These are phyloP conservation scores for Gastrodia elata DNA, from an alignment of 106 monocot genomes.

Conservation along the genomic window DNA sequence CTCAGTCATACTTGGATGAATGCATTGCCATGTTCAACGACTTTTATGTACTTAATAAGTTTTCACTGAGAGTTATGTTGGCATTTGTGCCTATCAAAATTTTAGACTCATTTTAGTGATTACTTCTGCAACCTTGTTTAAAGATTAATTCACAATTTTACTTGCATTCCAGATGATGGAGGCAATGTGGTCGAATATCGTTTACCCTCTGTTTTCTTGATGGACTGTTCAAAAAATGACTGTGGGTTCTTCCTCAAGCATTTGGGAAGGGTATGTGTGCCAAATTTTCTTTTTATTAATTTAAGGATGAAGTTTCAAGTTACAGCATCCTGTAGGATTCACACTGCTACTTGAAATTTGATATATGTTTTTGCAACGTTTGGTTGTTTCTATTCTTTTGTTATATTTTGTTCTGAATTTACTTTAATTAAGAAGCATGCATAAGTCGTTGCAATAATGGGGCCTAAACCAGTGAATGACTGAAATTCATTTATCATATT, in stretches of 20 bases:
- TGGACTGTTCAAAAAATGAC: constrained; percentile 83
- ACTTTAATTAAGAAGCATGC: background rate
- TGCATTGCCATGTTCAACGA: background rate
- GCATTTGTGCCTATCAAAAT: background rate
- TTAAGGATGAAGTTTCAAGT: constrained; percentile 1
- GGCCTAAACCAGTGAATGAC: background rate
- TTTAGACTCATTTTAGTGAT: background rate
- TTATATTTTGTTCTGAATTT: background rate
- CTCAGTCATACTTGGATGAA: background rate
- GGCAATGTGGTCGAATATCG: constrained; percentile 13
- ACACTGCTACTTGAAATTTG: background rate
- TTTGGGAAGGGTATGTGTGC: constrained; percentile 55
- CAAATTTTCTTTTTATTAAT: background rate
- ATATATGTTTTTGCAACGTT: background rate
- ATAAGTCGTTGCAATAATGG: background rate
- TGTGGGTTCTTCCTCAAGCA: constrained; percentile 37
- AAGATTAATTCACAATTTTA: background rate
- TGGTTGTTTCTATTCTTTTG: background rate
- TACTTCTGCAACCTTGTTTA: background rate
- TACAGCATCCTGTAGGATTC: background rate
- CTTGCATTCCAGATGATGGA: constrained; percentile 29
- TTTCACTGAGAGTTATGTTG: background rate
- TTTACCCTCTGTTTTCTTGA: constrained; percentile 57
- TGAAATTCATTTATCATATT: background rate
- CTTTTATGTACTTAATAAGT: background rate